Conservation (phyloP, 345 rosid species). For the Syzygium jambos region DNA sequence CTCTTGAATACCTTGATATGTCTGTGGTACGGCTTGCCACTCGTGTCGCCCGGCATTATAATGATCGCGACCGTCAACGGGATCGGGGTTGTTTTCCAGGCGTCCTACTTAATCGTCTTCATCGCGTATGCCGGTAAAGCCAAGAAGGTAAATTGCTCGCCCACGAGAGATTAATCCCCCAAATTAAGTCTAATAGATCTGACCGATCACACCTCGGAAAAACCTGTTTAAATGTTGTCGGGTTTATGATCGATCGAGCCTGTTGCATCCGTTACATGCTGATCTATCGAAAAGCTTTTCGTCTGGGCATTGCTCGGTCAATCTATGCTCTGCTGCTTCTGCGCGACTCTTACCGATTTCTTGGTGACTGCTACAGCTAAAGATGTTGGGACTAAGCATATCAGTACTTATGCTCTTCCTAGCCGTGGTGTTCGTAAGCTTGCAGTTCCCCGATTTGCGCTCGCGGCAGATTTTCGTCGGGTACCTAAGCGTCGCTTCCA, state of each 20-base stretch:
- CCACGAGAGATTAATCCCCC: background rate
- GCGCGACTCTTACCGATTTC: background rate
- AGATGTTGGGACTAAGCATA: slow-evolving; percentile 28
- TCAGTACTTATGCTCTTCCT: slow-evolving; percentile 16
- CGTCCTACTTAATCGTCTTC: slow-evolving; percentile 32
- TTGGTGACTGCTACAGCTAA: slow-evolving; percentile 14
- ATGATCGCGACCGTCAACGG: slow-evolving; percentile 40
- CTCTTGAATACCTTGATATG: slow-evolving; percentile 50
- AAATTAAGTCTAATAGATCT: background rate
- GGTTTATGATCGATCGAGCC: background rate
- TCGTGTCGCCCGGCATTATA: slow-evolving; percentile 30
- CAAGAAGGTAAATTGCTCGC: slow-evolving; percentile 18
- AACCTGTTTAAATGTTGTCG: background rate
- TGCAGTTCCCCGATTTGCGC: background rate
- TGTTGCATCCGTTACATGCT: background rate
- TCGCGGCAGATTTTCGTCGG: slow-evolving; percentile 20
- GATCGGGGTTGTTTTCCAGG: slow-evolving; percentile 37
- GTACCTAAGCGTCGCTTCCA: slow-evolving; percentile 39
- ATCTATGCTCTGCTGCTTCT: background rate
- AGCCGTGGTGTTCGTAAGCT: slow-evolving; percentile 3
- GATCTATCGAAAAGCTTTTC: background rate
- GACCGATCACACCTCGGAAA: background rate
- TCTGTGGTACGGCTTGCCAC: slow-evolving; percentile 48
- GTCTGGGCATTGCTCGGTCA: background rate
- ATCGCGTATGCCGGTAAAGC: slow-evolving; percentile 21